A percentile compares a stretch with the other conserved stretches of the same genome.
These are phyloP conservation scores for Nemania diffusa DNA, from an alignment of 2,329 filamentous ascomycete genomes.

Conservation along the genomic window DNA sequence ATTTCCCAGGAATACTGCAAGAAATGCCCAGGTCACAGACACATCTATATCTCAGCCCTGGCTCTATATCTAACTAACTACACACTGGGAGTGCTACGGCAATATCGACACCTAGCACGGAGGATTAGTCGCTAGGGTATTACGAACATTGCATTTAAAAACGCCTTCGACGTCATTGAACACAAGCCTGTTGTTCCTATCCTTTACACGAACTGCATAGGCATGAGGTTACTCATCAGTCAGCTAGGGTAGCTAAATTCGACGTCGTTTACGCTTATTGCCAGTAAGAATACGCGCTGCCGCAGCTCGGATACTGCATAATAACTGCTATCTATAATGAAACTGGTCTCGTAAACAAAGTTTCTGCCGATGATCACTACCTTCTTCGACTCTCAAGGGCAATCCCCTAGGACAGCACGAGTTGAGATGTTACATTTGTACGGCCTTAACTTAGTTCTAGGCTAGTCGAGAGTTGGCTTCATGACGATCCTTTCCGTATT, in stretches of 20 bases:
- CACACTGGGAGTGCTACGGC: conserved; percentile 18
- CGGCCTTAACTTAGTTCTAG: conserved; percentile 18
- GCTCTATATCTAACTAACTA: conserved; percentile 21
- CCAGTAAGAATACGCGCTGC: conserved; percentile 2
- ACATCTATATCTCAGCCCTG: conserved; percentile 21
- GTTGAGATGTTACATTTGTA: conserved; percentile 25
- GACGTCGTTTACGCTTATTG: not conserved
- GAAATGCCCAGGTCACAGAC: not conserved
- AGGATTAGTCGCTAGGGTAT: conserved; percentile 10
- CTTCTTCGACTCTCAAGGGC: conserved; percentile 28
- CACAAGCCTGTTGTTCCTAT: not conserved
- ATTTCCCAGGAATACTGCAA: conserved; percentile 3
- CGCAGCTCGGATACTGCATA: not conserved
- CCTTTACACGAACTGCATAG: conserved; percentile 10
- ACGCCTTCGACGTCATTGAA: conserved; percentile 41
- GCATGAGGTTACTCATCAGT: conserved; percentile 2
- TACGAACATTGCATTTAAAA: conserved; percentile 4
- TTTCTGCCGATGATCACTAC: conserved; percentile 38
- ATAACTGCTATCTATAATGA: not conserved
- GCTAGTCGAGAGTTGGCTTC: conserved; percentile 3
- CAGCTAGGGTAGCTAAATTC: conserved; percentile 12
- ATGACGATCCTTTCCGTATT: conserved; percentile 34
- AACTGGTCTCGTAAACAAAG: conserved; percentile 21
- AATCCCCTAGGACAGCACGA: conserved; percentile 1
- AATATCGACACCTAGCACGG: conserved; percentile 7